phyloP scores from a whole-genome alignment of 495 filamentous ascomycete genomes.

The Aspergillus biplanus region DNA sequence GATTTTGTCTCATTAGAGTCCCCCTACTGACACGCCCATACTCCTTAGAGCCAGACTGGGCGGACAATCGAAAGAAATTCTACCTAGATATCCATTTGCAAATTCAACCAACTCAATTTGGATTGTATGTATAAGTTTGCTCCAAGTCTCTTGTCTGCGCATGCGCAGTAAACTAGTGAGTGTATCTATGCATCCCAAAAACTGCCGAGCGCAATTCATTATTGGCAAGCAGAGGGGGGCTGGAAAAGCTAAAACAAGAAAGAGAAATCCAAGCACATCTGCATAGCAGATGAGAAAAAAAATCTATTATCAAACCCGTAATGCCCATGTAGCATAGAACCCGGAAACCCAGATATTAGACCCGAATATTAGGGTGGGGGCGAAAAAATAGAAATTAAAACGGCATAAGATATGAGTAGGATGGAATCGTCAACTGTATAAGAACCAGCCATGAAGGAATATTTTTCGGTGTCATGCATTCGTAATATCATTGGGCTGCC shows the following conservation, averaged over 20 bases:
- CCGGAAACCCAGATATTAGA: neutral
- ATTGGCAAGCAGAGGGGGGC: neutral
- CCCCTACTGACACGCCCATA: no score
- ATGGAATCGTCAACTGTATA: neutral
- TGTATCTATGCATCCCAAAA: neutral
- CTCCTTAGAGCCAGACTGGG: no score
- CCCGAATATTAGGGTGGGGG: neutral
- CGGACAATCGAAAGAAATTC: neutral
- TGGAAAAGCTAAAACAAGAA: neutral
- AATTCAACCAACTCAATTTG: neutral
- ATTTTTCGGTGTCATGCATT: constrained; percentile 25
- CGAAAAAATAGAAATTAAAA: neutral
- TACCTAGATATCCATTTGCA: neutral
- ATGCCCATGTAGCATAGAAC: neutral
- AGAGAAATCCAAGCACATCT: neutral
- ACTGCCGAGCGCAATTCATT: neutral
- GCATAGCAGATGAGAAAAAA: neutral
- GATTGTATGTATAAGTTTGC: neutral
- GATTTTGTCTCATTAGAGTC: no score
- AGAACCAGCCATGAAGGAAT: neutral
- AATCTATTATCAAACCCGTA: constrained; percentile 1
- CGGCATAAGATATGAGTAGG: neutral
- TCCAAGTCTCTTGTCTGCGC: neutral
- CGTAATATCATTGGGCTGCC: constrained; percentile 22
- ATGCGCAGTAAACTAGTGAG: neutral